Evolutionary conservation across 1,284 basidiomycete genomes (phyloP).

Genomic region (Wolfiporia cocos): DNA sequence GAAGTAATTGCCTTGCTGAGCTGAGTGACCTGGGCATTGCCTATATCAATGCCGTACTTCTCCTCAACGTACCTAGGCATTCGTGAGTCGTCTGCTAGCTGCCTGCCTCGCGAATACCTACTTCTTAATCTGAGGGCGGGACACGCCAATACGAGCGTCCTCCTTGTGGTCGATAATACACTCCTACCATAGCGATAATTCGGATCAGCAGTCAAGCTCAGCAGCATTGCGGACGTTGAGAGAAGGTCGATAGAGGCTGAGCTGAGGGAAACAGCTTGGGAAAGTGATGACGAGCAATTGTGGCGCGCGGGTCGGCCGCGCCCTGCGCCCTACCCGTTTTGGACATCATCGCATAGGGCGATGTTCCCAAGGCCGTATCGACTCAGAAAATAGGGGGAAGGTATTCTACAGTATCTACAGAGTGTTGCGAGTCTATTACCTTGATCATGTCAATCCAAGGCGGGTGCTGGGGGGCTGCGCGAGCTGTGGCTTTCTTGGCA

Average conservation of each 20-base stretch:
- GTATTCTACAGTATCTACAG: conserved; percentile 4
- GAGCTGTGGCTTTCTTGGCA: conserved; percentile 30
- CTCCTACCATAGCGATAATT: conserved; percentile 44
- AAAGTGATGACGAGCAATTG: conserved; percentile 18
- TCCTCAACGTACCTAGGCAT: conserved; percentile 63
- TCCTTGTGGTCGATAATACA: conserved; percentile 73
- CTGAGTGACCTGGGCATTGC: conserved; percentile 73
- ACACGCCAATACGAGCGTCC: conserved; percentile 81
- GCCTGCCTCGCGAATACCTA: conserved; percentile 21
- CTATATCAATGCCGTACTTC: conserved; percentile 75
- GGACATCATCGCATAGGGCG: conserved; percentile 18
- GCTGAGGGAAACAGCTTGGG: too few species aligned
- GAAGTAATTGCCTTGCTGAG: conserved; percentile 77
- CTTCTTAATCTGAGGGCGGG: conserved; percentile 93
- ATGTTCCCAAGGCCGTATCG: too few species aligned
- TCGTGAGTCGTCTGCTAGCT: neutral
- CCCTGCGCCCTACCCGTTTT: conserved; percentile 42
- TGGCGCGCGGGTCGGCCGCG: conserved; percentile 28
- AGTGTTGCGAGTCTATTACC: conserved; percentile 32
- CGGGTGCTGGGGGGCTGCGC: conserved; percentile 49
- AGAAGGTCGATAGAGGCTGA: conserved; percentile 7
- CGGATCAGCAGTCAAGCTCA: neutral
- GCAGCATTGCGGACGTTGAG: neutral
- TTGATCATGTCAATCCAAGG: conserved; percentile 79
- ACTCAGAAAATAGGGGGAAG: too few species aligned